Base-by-base conservation (phyloP, 805 yeast species). In the Ogataea allantospora region DNA sequence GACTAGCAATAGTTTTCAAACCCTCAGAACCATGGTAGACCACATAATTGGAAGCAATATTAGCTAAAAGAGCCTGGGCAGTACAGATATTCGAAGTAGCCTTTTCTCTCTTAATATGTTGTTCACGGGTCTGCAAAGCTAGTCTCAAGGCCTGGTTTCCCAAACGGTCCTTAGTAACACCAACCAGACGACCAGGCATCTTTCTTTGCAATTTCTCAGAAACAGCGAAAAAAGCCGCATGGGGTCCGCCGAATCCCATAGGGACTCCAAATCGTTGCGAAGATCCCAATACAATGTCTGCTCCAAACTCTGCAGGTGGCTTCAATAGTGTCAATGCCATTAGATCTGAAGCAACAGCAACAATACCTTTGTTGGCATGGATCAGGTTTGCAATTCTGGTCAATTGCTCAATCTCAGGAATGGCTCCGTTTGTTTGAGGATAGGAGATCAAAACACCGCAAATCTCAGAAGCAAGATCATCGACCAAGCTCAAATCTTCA, bases 61-160 rank as follows among this genome's bases (percentile, higher is more conserved):
- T 93, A 13, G 99, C 99, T 46, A 93, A 69, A 39, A 93, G 71
- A 16, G 97, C 97, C 70, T 93, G 99, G 7, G 99, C 96, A 13
- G 99, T 93, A 68, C 99, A 93, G 42, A 93, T 93, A 62, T 93
- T 93, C 20, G 96, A 88, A 13, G 99, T 93, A 11, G 99, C 99
- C 66, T 86, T 89, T 61, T 93, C 99, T 62, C 99, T 78, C 63
- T 89, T 86, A 58, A 93, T 93, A 63, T 93, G 99, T 63, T 93
- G 99, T 63, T 93, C 99, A 67, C 99, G 83, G 4, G 99, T 93
- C 70, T 93, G 99, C 51, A 93, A 73, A 4, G 99, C 98, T 52
- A 93, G 72, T 62, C 99, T 78, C 44, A 83, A 73, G 3, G 97
- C 98, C n/a, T 74, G 77, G 48, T 84, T 79, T 14, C 96, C 97